These are phyloP conservation scores for Magnolia kwangsiensis DNA, from an alignment of 164 flowering plant genomes.

Conservation along the genomic window DNA sequence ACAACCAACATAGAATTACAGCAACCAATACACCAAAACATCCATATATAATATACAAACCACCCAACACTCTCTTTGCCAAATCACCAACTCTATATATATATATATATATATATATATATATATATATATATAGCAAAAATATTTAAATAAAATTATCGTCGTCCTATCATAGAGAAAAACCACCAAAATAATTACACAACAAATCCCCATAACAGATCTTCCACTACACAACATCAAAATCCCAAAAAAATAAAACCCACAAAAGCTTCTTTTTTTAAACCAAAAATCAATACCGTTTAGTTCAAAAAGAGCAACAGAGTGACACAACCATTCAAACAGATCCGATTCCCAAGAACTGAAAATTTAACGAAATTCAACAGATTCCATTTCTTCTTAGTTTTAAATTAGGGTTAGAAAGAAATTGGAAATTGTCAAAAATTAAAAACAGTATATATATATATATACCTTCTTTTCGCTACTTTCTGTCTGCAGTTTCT, in stretches of 20 bases:
- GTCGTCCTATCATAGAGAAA: too few relatives aligned
- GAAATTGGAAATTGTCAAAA: background rate
- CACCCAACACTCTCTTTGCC: too few relatives aligned
- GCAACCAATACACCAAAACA: too few relatives aligned
- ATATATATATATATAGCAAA: too few relatives aligned
- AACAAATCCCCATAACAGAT: constrained; percentile 1
- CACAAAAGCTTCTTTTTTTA: too few relatives aligned
- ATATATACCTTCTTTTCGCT: background rate
- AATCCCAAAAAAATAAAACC: background rate
- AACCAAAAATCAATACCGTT: background rate
- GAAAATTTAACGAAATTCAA: background rate
- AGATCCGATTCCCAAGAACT: background rate
- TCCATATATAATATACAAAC: too few relatives aligned
- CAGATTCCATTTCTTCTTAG: background rate
- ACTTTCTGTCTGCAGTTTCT: background rate
- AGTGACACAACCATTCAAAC: background rate
- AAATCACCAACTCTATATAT: too few relatives aligned
- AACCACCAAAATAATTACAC: background rate
- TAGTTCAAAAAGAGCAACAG: background rate
- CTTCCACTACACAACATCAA: background rate
- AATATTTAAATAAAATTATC: too few relatives aligned
- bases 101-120: too few relatives aligned
- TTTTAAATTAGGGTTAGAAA: background rate
- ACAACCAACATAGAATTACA: too few relatives aligned
- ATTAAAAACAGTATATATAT: too few relatives aligned